Conservation (phyloP, 805 yeast genomes). For the Starmerella apicola region DNA sequence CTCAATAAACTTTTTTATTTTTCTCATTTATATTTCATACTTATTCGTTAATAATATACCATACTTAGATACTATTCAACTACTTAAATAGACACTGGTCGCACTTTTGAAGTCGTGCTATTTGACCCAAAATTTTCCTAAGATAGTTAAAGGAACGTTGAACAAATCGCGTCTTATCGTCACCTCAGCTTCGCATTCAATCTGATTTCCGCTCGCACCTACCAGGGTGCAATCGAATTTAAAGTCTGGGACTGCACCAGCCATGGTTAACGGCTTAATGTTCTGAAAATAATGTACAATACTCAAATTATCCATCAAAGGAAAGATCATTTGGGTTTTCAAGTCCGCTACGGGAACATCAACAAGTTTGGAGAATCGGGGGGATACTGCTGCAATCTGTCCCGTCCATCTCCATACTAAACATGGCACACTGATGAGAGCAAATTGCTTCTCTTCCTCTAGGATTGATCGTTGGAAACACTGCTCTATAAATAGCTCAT, state of each 20-base stretch:
- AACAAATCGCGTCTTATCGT: conserved; percentile 89
- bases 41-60: neutral
- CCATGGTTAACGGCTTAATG: conserved; percentile 75
- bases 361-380: conserved; percentile 78
- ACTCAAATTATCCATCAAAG: conserved; percentile 74
- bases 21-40: neutral
- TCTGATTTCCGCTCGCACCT: conserved; percentile 30
- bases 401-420: conserved; percentile 94
- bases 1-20: conserved; percentile 41
- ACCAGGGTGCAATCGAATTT: conserved; percentile 75
- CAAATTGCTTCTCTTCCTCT: conserved; percentile 76
- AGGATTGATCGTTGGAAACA: conserved; percentile 85
- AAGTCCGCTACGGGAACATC: conserved; percentile 77
- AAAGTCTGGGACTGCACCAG: conserved; percentile 79
- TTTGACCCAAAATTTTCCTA: conserved; percentile 62
- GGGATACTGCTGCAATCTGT: conserved; percentile 89
- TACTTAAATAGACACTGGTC: no score
- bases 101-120: no score
- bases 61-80: no score
- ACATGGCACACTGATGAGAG: conserved; percentile 84
- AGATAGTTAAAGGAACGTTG: conserved; percentile 93
- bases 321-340: conserved; percentile 36
- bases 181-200: conserved; percentile 79
- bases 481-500: conserved; percentile 88
- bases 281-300: conserved; percentile 80